A percentile compares a stretch with the other conserved stretches of the same genome.
These are phyloP conservation scores for Xenoacremonium recifei DNA, from an alignment of 2,329 filamentous ascomycete species.

Conservation along the genomic window DNA sequence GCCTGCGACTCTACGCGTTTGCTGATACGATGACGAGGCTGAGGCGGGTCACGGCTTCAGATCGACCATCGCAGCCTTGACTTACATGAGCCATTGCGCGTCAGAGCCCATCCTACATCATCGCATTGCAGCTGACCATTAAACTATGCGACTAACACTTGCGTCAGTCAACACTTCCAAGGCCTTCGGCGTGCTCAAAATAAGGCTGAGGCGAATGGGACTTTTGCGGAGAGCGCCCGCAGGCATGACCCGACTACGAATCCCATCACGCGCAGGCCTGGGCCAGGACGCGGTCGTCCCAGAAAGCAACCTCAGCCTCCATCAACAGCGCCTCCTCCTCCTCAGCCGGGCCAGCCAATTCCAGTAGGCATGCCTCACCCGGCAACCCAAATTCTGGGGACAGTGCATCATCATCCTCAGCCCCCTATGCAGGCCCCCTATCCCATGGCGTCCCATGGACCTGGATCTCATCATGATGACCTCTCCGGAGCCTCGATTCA, in stretches of 20 bases:
- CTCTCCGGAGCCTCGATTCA: neutral
- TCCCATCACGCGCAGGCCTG: slow-evolving; percentile 59
- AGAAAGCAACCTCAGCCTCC: slow-evolving; percentile 42
- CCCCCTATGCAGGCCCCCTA: too few relatives aligned
- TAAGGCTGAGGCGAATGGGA: slow-evolving; percentile 45
- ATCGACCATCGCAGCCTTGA: too few relatives aligned
- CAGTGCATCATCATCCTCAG: too few relatives aligned
- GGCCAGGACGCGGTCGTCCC: slow-evolving; percentile 55
- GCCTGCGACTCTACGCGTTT: too few relatives aligned
- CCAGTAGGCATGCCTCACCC: neutral
- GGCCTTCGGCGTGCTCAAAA: slow-evolving; percentile 55
- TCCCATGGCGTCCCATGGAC: slow-evolving; percentile 1
- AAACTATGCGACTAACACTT: slow-evolving; percentile 15
- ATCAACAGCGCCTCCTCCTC: slow-evolving; percentile 2
- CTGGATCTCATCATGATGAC: neutral
- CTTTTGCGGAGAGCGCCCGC: slow-evolving; percentile 32
- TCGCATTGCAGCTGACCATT: too few relatives aligned
- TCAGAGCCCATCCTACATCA: too few relatives aligned
- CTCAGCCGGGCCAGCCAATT: slow-evolving; percentile 2
- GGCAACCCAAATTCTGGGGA: too few relatives aligned
- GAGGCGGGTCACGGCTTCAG: too few relatives aligned
- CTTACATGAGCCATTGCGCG: too few relatives aligned
- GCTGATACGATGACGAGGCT: too few relatives aligned
- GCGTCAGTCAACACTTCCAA: slow-evolving; percentile 58
- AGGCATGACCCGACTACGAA: slow-evolving; percentile 52